Conservation (phyloP, 768 basidiomycete species). For the Naematelia encephala region DNA sequence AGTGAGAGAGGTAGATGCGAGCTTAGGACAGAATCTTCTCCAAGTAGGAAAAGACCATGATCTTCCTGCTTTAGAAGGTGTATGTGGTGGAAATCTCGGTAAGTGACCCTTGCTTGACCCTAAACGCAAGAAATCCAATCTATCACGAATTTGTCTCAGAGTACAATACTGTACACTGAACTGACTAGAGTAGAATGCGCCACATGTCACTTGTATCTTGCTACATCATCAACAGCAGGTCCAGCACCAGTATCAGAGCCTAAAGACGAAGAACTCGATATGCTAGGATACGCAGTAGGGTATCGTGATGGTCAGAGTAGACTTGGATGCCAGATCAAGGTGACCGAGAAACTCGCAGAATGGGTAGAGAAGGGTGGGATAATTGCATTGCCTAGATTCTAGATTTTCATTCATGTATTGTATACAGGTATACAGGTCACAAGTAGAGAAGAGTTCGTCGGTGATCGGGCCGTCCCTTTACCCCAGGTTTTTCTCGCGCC, state of each 20-base stretch:
- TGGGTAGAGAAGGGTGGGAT: conserved; percentile 37
- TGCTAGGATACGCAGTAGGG: conserved; percentile 46
- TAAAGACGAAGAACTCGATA: conserved; percentile 44
- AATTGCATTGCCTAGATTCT: conserved; percentile 42
- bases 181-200: conserved; percentile 43
- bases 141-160: background rate
- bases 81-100: conserved; percentile 48
- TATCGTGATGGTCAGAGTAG: conserved; percentile 38
- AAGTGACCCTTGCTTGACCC: conserved; percentile 2
- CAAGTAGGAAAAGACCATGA: conserved; percentile 37
- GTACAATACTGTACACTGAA: background rate
- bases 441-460: background rate
- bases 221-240: conserved; percentile 6
- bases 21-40: conserved; percentile 36
- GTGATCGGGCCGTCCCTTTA: too few species aligned
- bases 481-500: too few species aligned
- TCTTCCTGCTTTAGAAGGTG: conserved; percentile 44
- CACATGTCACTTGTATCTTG: conserved; percentile 47
- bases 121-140: background rate
- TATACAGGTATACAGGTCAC: background rate
- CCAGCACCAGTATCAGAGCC: conserved; percentile 27
- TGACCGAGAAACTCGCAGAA: conserved; percentile 34
- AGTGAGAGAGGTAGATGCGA: conserved; percentile 20
- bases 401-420: background rate
- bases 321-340: conserved; percentile 46